These are phyloP conservation scores for Yarrowia hollandica DNA, from an alignment of 805 yeast species.

Conservation along the genomic window DNA sequence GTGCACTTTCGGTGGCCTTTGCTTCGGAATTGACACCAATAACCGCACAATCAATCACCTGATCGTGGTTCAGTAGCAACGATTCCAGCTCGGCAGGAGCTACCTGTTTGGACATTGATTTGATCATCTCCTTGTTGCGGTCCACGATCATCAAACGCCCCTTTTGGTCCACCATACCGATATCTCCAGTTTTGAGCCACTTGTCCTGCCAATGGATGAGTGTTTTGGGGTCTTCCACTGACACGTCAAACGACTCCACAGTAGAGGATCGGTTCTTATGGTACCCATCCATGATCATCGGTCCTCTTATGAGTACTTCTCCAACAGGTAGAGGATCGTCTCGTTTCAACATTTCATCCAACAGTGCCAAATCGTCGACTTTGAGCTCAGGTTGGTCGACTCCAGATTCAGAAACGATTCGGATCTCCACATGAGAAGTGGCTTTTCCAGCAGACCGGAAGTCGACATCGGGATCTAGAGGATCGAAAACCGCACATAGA, in stretches of 20 bases:
- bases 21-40: conserved; percentile 66
- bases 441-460: conserved; percentile 5
- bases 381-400: neutral
- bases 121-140: conserved; percentile 43
- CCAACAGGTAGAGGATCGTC: conserved; percentile 42
- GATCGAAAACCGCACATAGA: neutral
- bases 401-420: neutral
- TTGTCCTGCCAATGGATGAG: conserved; percentile 35
- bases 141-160: conserved; percentile 52
- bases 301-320: conserved; percentile 57
- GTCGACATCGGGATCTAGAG: conserved; percentile 7
- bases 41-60: conserved; percentile 85
- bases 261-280: conserved; percentile 53
- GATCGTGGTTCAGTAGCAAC: conserved; percentile 68
- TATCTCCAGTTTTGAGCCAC: conserved; percentile 64
- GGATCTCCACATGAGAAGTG: conserved; percentile 8
- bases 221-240: neutral
- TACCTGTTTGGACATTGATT: conserved; percentile 64
- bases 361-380: neutral
- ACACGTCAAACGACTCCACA: conserved; percentile 45
- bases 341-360: neutral
- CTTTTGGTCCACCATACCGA: conserved; percentile 48
- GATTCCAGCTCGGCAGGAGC: conserved; percentile 95
- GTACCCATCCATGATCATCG: conserved; percentile 53
- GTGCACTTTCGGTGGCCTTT: conserved; percentile 67